phyloP scores from a whole-genome alignment of 306 rosid genomes.

The Argentina anserina region DNA sequence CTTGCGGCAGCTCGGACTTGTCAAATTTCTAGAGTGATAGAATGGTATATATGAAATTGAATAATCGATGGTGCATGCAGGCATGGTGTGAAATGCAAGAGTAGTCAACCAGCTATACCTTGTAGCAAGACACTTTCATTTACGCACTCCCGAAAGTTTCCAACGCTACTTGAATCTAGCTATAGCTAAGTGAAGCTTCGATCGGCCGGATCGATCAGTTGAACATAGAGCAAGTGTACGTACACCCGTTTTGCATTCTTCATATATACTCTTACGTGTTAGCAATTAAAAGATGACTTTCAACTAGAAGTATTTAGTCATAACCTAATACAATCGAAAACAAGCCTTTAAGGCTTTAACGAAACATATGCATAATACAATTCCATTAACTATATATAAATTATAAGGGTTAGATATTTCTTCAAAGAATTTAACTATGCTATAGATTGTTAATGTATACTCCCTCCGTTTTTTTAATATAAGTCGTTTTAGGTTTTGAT shows the following conservation, averaged over 20 bases:
- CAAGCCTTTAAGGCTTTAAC: too few relatives aligned
- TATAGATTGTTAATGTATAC: too few relatives aligned
- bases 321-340: too few relatives aligned
- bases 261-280: too few relatives aligned
- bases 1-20: constrained; percentile 1
- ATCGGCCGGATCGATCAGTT: background rate
- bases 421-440: too few relatives aligned
- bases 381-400: background rate
- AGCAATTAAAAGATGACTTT: too few relatives aligned
- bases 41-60: background rate
- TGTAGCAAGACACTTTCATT: background rate
- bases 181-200: background rate
- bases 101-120: background rate
- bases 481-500: too few relatives aligned
- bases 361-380: background rate
- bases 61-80: too few relatives aligned
- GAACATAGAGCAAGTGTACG: background rate
- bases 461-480: too few relatives aligned
- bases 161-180: background rate
- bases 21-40: background rate
- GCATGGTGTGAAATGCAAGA: background rate
- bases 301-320: too few relatives aligned
- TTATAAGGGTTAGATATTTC: too few relatives aligned
- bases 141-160: background rate
- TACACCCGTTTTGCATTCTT: background rate